These are phyloP conservation scores for Moesziomyces sp. DNA, from an alignment of 1,284 basidiomycete species.

Conservation along the genomic window DNA sequence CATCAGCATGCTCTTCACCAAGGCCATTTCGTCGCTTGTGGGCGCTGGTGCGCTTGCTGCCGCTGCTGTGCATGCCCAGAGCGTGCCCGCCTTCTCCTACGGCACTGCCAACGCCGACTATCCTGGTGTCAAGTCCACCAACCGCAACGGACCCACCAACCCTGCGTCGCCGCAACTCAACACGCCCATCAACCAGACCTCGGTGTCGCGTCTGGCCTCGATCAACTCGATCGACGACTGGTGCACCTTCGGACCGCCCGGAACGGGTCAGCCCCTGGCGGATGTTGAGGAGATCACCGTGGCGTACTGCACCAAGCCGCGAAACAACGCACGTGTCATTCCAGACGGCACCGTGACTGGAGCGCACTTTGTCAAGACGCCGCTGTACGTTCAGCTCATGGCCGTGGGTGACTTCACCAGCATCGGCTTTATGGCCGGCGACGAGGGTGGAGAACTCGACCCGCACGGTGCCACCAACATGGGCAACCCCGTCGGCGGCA, in stretches of 20 bases:
- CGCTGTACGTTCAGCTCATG: slow-evolving; percentile 70
- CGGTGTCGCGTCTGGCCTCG: slow-evolving; percentile 59
- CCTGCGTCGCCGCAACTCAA: slow-evolving; percentile 53
- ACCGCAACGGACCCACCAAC: slow-evolving; percentile 61
- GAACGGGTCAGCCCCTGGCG: slow-evolving; percentile 72
- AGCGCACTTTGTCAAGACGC: slow-evolving; percentile 66
- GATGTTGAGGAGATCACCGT: slow-evolving; percentile 77
- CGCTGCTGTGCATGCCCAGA: slow-evolving; percentile 18
- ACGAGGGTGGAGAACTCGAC: slow-evolving; percentile 67
- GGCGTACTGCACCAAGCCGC: slow-evolving; percentile 76
- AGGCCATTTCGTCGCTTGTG: slow-evolving; percentile 35
- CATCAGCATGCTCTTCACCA: slow-evolving; percentile 41
- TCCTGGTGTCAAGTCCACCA: slow-evolving; percentile 53
- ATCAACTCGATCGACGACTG: slow-evolving; percentile 66
- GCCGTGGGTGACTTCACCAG: slow-evolving; percentile 68
- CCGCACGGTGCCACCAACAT: slow-evolving; percentile 66
- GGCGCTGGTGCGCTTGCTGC: slow-evolving; percentile 34
- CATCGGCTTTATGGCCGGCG: slow-evolving; percentile 57
- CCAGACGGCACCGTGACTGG: slow-evolving; percentile 66
- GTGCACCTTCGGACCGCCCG: slow-evolving; percentile 68
- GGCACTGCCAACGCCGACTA: slow-evolving; percentile 54
- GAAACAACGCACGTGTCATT: slow-evolving; percentile 67
- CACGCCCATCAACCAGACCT: slow-evolving; percentile 66
- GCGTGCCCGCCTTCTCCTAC: slow-evolving; percentile 53
- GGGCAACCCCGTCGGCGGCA: slow-evolving; percentile 72